Evolutionary conservation across 2,329 filamentous ascomycete genomes (phyloP).

Genomic region (Tolypocladium cylindrosporum): DNA sequence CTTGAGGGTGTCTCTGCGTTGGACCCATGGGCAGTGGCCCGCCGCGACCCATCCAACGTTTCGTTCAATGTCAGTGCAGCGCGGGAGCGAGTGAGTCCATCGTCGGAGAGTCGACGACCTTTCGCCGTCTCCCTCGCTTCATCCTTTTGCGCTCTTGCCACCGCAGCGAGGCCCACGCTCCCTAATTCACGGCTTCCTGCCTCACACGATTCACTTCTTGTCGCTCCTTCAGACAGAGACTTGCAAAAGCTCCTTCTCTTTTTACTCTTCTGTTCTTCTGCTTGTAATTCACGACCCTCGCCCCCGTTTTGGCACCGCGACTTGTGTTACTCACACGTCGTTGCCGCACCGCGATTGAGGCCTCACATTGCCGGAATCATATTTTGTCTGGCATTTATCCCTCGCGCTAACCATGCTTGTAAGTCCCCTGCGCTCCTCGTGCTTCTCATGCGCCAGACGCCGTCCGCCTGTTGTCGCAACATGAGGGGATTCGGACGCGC

Average conservation of each 20-base stretch:
- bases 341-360: neutral
- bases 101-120: neutral
- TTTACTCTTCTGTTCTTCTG: neutral
- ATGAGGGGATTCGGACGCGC: neutral
- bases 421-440: neutral
- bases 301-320: neutral
- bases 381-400: neutral
- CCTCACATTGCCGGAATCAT: neutral
- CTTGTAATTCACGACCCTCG: neutral
- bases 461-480: neutral
- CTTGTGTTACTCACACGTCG: neutral
- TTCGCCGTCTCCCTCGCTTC: neutral
- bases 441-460: neutral
- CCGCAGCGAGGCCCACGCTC: constrained; percentile 1
- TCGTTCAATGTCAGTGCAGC: neutral
- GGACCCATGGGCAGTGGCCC: no score
- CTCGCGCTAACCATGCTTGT: constrained; percentile 8
- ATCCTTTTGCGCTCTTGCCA: neutral
- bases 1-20: no score
- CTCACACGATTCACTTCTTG: constrained; percentile 8
- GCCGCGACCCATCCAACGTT: neutral
- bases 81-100: neutral
- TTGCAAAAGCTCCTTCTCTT: neutral
- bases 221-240: constrained; percentile 8
- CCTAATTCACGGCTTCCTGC: neutral